phyloP scores from a whole-genome alignment of 352 stramenopile species.

The Phytopythium helicoides region DNA sequence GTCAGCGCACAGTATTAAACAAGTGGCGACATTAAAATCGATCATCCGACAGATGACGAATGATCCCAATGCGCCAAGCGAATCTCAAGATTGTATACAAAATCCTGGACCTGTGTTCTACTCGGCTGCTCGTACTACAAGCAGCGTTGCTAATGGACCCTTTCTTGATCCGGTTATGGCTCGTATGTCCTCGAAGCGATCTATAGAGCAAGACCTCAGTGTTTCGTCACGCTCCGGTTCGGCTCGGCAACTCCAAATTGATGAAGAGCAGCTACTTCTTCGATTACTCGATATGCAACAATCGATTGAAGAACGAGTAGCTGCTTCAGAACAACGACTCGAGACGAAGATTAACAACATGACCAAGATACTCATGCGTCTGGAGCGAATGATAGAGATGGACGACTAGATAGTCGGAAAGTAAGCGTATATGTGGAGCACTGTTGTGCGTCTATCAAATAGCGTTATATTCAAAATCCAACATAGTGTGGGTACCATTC shows the following conservation, averaged over 20 bases:
- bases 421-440: no score
- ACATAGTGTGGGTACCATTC: no score
- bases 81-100: no score
- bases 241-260: conserved; percentile 3
- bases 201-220: conserved; percentile 1
- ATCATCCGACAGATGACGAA: background rate
- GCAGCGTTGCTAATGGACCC: background rate
- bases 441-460: no score
- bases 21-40: background rate
- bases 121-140: background rate
- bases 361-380: conserved; percentile 62
- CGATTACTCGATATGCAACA: conserved; percentile 60
- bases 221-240: background rate
- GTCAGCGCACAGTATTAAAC: conserved; percentile 1
- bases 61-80: background rate
- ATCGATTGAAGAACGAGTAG: conserved; percentile 48
- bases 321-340: conserved; percentile 64
- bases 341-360: conserved; percentile 67
- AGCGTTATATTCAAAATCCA: no score
- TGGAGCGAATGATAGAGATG: conserved; percentile 58
- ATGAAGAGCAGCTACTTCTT: conserved; percentile 44
- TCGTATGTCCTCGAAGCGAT: background rate
- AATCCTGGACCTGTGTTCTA: background rate
- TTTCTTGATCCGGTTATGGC: background rate
- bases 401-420: conserved; percentile 23